Base-by-base conservation (phyloP, 2,329 filamentous ascomycete species). In the Xylaria sp. region DNA sequence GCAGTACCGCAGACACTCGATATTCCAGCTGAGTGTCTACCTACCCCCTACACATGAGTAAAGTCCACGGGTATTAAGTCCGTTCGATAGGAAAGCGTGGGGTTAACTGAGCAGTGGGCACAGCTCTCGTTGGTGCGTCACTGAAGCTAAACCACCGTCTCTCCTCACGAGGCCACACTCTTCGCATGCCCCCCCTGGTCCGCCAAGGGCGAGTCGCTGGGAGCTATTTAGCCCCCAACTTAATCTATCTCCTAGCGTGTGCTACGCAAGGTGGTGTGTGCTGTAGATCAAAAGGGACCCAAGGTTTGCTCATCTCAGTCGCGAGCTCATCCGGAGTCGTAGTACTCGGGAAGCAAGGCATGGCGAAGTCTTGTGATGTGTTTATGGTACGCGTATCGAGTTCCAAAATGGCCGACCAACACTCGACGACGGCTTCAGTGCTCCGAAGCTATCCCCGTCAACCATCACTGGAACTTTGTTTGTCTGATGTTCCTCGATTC, bases 51-150 rank as follows among this genome's bases (percentile, higher is more conserved):
- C n/a, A n/a, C n/a, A n/a, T n/a, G n/a, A n/a, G n/a, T n/a, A n/a
- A n/a, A n/a, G n/a, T 9, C 9, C 28, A 9, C 9, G 9, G 28
- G 5, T n/a, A 47, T 61, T 46, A 52, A 56, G 47, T 31, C 35
- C 47, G 37, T 49, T 28, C 35, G 56, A 57, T 53, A 60, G 55
- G 51, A 45, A 55, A 63, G 54, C 65, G 60, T 63, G 61, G 63
- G 66, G 60, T 66, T 57, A 52, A 45, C 38, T 57, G 66, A 63
- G n/a, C n/a, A n/a, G 66, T 58, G 66, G 63, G 66, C 63, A 59
- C 33, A 6, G 45, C 43, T 68, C 52, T 61, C 55, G 64, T 68
- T 68, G 66, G 66, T 54, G 45, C 49, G 47, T 56, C n/a, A 37
- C 40, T 61, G 61, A 64, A 63, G 62, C 58, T 55, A 33, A 60